A percentile compares a stretch with the other conserved stretches of the same genome.
Conservation (phyloP, 2,329 filamentous ascomycete species). For the Dothideomycetes sp. region DNA sequence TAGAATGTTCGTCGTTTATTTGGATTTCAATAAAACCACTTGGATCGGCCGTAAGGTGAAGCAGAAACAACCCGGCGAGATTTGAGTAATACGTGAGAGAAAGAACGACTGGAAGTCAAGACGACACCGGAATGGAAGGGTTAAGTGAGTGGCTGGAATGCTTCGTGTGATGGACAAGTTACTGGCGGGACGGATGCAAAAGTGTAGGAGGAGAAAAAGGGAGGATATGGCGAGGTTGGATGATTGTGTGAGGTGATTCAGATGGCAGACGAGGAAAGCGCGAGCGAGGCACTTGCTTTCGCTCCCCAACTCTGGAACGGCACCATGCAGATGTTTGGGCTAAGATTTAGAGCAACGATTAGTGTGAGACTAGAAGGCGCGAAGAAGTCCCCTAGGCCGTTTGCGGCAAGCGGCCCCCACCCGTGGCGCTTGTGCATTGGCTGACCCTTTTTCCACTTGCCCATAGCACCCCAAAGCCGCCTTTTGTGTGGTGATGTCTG, state of each 20-base stretch:
- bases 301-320: too few relatives aligned
- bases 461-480: too few relatives aligned
- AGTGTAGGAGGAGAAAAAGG: slow-evolving; percentile 2
- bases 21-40: slow-evolving; percentile 8
- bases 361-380: slow-evolving; percentile 9
- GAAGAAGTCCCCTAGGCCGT: background rate
- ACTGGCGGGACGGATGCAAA: slow-evolving; percentile 5
- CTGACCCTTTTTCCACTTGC: slow-evolving; percentile 7
- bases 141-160: background rate
- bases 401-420: background rate
- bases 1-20: too few relatives aligned
- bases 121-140: background rate
- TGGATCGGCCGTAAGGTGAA: background rate
- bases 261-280: slow-evolving; percentile 7
- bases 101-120: slow-evolving; percentile 2
- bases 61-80: too few relatives aligned
- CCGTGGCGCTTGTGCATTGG: slow-evolving; percentile 7
- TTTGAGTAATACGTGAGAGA: slow-evolving; percentile 9
- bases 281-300: slow-evolving; percentile 8
- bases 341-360: too few relatives aligned
- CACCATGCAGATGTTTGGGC: too few relatives aligned
- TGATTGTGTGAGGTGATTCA: slow-evolving; percentile 11
- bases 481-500: slow-evolving; percentile 8
- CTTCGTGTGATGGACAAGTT: slow-evolving; percentile 6
- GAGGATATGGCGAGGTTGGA: slow-evolving; percentile 6